Evolutionary conservation across 805 yeast species (phyloP), one percentile per base, ranked within the genome.

Genomic region (Saturnispora quitensis): DNA sequence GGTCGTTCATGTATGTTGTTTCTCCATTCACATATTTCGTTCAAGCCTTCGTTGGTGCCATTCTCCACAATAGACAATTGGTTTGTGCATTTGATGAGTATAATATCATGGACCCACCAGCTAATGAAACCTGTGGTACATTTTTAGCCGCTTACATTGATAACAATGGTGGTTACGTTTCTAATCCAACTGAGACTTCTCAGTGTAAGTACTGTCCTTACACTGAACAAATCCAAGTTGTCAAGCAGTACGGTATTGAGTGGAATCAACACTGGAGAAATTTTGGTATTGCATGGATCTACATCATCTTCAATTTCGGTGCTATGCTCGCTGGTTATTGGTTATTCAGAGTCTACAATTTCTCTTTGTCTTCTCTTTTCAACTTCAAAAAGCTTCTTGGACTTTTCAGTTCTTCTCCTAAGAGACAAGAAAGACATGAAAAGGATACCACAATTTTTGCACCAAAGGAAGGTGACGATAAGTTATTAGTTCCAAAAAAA

Each of bases 1-100:
- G 93, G 93, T 79, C 77, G 47, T 86, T 83, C 67, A 83, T 86
- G 89, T 81, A 84, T 72, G 77, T 81, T 55, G 76, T 72, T 40
- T 81, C 86, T 31, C 91, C 84, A 25, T 77, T 76, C 68, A 84
- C 88, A 1, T 86, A 86, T 62, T 78, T 83, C 64, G 72, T 86
- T 50, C 81, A 80, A 60, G 76, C 79, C 40, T 72, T 82, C 57
- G 72, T 83, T 50, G 74, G 70, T 45, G 68, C 64, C 31, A 72
- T 74, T 52, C 68, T 75, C 58, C 81, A 82, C 56, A 73, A 73
- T 34, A 71, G 75, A 56, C 62, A 66, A 40, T 79, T 85, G 9
- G 58, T 55, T 15, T 83, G 89, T 61, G 58, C 68, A 10, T 58
- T 56, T 9, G 60, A 58, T 40, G 90, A 84, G 60, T 71, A 73